Conservation (phyloP, 108 stramenopile species). For the Cyclostephanos invisitatus region DNA sequence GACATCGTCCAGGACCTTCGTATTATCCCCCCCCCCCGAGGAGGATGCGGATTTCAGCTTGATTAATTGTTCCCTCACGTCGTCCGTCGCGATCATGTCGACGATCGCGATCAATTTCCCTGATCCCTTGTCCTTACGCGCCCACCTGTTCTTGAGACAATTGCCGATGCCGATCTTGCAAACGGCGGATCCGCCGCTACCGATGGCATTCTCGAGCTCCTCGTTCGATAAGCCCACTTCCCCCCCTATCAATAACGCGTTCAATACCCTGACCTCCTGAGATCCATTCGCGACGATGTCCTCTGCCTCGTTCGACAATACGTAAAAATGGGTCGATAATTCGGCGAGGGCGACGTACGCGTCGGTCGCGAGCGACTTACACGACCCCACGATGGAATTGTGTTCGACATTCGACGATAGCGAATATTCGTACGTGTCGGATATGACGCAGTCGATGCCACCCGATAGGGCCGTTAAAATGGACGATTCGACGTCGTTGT, state of each 20-base stretch:
- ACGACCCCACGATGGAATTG: constrained; percentile 75
- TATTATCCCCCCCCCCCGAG: constrained; percentile 40
- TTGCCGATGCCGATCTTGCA: constrained; percentile 95
- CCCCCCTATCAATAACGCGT: constrained; percentile 71
- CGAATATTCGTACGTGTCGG: constrained; percentile 59
- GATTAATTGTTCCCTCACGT: constrained; percentile 59
- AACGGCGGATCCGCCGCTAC: constrained; percentile 59
- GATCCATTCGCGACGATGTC: constrained; percentile 74
- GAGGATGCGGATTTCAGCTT: constrained; percentile 36
- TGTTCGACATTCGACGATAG: constrained; percentile 64
- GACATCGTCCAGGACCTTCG: constrained; percentile 55
- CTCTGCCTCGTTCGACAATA: constrained; percentile 76
- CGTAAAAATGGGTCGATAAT: constrained; percentile 62
- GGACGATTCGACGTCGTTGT: constrained; percentile 63
- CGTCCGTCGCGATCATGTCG: constrained; percentile 54
- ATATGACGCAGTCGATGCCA: constrained; percentile 63
- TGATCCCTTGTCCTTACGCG: constrained; percentile 71
- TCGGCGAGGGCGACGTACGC: constrained; percentile 71
- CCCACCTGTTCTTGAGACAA: constrained; percentile 94
- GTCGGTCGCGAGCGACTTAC: constrained; percentile 86
- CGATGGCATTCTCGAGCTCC: constrained; percentile 38
- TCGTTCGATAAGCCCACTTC: constrained; percentile 26
- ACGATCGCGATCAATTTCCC: constrained; percentile 66
- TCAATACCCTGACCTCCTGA: constrained; percentile 82
- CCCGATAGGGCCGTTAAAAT: constrained; percentile 73